phyloP scores from a whole-genome alignment of 106 monocot genomes.

The Dendrobium officinale region DNA sequence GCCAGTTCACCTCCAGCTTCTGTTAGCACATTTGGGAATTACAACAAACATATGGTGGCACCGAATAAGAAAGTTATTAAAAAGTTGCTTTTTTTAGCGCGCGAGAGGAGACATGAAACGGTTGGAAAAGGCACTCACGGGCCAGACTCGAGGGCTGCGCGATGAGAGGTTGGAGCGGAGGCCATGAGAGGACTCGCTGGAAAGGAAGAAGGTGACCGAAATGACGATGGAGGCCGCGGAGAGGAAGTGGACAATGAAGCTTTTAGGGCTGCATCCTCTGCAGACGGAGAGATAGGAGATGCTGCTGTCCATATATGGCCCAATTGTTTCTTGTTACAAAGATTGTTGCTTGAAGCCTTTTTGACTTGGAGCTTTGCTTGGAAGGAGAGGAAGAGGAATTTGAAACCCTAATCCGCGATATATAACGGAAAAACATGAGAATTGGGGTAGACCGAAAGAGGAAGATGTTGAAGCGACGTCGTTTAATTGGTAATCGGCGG shows the following conservation, averaged over 20 bases:
- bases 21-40: conserved; percentile 6
- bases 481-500: background rate
- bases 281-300: background rate
- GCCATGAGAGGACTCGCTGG: background rate
- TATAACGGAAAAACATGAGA: background rate
- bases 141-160: conserved; percentile 47
- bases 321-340: background rate
- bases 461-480: background rate
- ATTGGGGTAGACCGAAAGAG: background rate
- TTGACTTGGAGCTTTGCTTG: background rate
- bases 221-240: conserved; percentile 45
- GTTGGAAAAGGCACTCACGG: conserved; percentile 27
- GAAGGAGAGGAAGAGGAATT: background rate
- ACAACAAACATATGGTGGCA: background rate
- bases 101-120: background rate
- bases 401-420: background rate
- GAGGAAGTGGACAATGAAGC: conserved; percentile 46
- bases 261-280: conserved; percentile 10
- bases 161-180: conserved; percentile 15
- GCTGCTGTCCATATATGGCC: background rate
- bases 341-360: background rate
- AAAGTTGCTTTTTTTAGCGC: background rate
- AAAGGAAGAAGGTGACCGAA: conserved; percentile 41
- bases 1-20: conserved; percentile 72
- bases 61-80: background rate